phyloP scores from a whole-genome alignment of 1,139 yeast species.

The Pichia sp. region DNA sequence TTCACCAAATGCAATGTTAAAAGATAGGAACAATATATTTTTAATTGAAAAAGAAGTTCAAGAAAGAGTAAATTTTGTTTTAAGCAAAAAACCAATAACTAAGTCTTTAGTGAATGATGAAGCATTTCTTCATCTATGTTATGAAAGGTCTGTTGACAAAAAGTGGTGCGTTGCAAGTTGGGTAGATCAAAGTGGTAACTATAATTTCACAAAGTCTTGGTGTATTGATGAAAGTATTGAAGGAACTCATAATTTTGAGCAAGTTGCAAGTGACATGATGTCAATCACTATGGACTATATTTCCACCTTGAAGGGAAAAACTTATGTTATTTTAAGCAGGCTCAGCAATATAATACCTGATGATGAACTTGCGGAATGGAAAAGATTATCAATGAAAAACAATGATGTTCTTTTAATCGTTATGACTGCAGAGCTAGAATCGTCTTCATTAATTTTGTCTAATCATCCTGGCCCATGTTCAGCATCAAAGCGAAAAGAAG shows the following conservation, averaged over 20 bases:
- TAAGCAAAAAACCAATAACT: conserved; percentile 34
- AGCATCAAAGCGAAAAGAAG: conserved; percentile 10
- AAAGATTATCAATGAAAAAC: conserved; percentile 53
- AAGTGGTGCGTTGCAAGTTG: conserved; percentile 86
- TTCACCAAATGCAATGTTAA: conserved; percentile 10
- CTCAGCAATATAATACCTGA: conserved; percentile 69
- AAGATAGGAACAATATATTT: conserved; percentile 33
- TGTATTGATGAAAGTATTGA: conserved; percentile 35
- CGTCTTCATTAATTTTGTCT: conserved; percentile 53
- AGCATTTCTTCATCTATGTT: conserved; percentile 75
- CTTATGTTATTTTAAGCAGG: conserved; percentile 61
- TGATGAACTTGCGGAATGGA: conserved; percentile 74
- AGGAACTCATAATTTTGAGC: conserved; percentile 35
- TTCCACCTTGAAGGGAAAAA: conserved; percentile 39
- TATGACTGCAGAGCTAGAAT: conserved; percentile 60
- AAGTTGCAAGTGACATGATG: conserved; percentile 56
- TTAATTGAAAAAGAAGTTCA: conserved; percentile 44
- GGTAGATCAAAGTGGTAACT: conserved; percentile 76
- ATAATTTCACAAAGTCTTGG: conserved; percentile 64
- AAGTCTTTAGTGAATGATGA: conserved; percentile 48
- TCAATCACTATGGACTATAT: conserved; percentile 40
- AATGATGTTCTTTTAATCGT: conserved; percentile 65
- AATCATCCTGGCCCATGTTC: conserved; percentile 17
- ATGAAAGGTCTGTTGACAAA: conserved; percentile 72
- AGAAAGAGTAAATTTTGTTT: conserved; percentile 46